Base-by-base conservation (phyloP, 495 filamentous ascomycete species). In the Penicillium nucicola region DNA sequence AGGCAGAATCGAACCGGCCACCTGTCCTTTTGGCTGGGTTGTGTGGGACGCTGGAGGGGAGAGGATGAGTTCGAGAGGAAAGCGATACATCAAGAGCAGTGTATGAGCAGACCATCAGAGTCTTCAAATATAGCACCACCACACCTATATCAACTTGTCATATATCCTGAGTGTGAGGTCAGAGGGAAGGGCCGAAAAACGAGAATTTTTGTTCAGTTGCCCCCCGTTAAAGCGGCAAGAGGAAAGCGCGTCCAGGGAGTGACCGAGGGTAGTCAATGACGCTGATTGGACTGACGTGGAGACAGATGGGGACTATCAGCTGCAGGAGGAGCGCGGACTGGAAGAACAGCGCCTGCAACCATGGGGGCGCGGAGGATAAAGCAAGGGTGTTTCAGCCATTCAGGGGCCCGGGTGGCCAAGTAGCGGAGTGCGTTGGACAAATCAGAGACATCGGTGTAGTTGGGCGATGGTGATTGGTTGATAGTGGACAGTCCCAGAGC, bases 151-250 rank as follows among this genome's bases (percentile, higher is more conserved):
- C 22, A 30, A 23, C 15, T 30, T 34, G 23, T 36, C n/a, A 23
- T 40, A 12, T 41, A 30, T 42, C 32, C 19, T 19, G 33, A 36
- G 36, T 39, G 17, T 25, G 39, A 45, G 48, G 51, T 40, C 56
- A 42, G 42, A 45, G 48, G 52, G 62, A 58, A 65, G 50, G 59
- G 39, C 55, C 44, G 52, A 52, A 51, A 42, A 50, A 49, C 52
- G 56, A 57, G 60, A 64, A 62, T 66, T 66, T 67, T 76, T 66
- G 71, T 72, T 77, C 75, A 69, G 56, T 65, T 62, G 55, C 53
- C 54, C 52, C 61, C 48, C 47, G 56, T 62, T 70, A 75, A 77
- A 73, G 71, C 65, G 61, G 65, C 69, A 52, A 70, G 57, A 60
- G 53, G 45, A 56, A 55, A 60, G 66, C 68, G 64, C 60, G 60